These are phyloP conservation scores for Wickerhamiella qilinensis DNA, from an alignment of 805 yeast genomes.

Conservation along the genomic window DNA sequence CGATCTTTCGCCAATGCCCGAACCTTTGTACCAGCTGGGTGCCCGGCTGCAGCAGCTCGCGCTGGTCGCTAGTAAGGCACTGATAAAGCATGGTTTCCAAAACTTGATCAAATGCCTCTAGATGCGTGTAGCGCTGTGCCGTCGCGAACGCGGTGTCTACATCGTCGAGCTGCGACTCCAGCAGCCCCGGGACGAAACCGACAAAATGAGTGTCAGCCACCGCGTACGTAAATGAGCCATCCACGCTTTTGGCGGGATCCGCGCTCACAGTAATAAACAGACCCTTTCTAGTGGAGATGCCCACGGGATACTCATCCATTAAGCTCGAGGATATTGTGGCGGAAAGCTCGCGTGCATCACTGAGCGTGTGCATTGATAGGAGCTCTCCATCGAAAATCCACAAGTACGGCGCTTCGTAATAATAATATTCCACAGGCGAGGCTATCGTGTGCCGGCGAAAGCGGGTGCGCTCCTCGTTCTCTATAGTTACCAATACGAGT, in stretches of 20 bases:
- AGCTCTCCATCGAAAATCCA: slow-evolving; percentile 29
- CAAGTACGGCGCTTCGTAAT: slow-evolving; percentile 17
- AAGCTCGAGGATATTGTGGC: slow-evolving; percentile 11
- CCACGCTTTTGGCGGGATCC: slow-evolving; percentile 23
- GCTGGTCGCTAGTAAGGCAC: slow-evolving; percentile 9
- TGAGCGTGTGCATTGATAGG: slow-evolving; percentile 15
- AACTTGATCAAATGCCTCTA: slow-evolving; percentile 27
- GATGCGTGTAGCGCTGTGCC: slow-evolving; percentile 18
- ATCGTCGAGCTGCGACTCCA: slow-evolving; percentile 17
- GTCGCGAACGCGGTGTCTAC: slow-evolving; percentile 12
- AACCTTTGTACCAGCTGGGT: slow-evolving; percentile 20
- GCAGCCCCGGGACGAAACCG: slow-evolving; percentile 20
- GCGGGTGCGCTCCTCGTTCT: slow-evolving; percentile 9
- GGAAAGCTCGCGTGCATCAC: slow-evolving; percentile 3
- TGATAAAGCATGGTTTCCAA: slow-evolving; percentile 26
- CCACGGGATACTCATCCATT: slow-evolving; percentile 36
- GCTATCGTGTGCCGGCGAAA: slow-evolving; percentile 18
- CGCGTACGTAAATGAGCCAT: slow-evolving; percentile 20
- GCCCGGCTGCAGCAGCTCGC: slow-evolving; percentile 10
- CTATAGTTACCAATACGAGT: slow-evolving; percentile 15
- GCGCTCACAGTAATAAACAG: slow-evolving; percentile 34
- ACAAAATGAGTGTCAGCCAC: slow-evolving; percentile 19
- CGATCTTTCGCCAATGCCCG: slow-evolving; percentile 23
- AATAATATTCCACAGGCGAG: slow-evolving; percentile 24
- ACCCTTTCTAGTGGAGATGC: slow-evolving; percentile 31